phyloP scores from a whole-genome alignment of 805 yeast species.

The Barnettozyma pratensis region DNA sequence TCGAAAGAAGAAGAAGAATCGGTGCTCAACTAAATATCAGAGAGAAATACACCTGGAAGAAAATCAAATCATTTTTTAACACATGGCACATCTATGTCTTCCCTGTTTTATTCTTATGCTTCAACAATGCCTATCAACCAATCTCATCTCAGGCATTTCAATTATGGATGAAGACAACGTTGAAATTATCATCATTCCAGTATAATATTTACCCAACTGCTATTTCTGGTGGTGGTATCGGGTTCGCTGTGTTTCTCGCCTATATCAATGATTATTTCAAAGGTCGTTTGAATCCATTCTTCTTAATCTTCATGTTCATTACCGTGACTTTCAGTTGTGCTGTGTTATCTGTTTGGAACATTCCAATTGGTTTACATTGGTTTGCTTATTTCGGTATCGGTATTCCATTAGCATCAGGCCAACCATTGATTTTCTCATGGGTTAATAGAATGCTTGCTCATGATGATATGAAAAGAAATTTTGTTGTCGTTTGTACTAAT shows the following conservation, averaged over 20 bases:
- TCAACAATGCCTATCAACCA: constrained; percentile 24
- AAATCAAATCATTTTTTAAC: constrained; percentile 31
- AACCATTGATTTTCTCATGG: constrained; percentile 54
- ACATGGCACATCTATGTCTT: constrained; percentile 48
- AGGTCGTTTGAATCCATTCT: constrained; percentile 32
- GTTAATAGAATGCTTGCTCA: constrained; percentile 39
- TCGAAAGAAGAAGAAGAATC: constrained; percentile 39
- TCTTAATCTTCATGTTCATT: constrained; percentile 34
- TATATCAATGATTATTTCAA: constrained; percentile 34
- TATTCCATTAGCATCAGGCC: constrained; percentile 46
- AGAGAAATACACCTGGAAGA: constrained; percentile 35
- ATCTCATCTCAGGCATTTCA: constrained; percentile 38
- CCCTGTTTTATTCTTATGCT: constrained; percentile 27
- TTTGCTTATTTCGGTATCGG: constrained; percentile 43
- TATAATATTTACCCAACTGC: constrained; percentile 40
- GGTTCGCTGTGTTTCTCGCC: constrained; percentile 31
- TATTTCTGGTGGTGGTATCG: constrained; percentile 35
- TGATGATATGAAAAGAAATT: constrained; percentile 30
- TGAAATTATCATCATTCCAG: constrained; percentile 27
- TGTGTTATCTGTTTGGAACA: constrained; percentile 42
- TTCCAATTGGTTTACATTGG: constrained; percentile 47
- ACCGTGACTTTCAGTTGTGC: constrained; percentile 37
- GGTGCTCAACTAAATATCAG: constrained; percentile 40
- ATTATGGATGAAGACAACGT: constrained; percentile 39
- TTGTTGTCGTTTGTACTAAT: constrained; percentile 37